Percentiles rank a stretch among this genome's conserved stretches.
Conservation (phyloP, 202 grass and related monocot genomes). For the Panicum hallii region DNA sequence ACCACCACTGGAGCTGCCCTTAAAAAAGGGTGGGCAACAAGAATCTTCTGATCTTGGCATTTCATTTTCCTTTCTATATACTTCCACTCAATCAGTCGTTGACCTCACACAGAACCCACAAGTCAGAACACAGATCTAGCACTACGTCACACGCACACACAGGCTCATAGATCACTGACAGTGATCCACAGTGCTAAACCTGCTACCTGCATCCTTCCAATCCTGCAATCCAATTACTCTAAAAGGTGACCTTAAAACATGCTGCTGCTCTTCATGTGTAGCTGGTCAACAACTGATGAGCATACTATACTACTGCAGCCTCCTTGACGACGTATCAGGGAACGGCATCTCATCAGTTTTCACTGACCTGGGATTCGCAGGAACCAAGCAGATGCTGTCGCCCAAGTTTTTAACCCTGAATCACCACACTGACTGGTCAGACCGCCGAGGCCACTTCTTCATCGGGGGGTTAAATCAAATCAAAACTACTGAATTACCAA, state of each 20-base stretch:
- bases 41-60: neutral
- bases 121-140: neutral
- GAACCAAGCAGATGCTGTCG: neutral
- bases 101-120: neutral
- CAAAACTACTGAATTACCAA: neutral
- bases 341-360: neutral
- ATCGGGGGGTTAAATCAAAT: neutral
- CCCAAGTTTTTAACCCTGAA: neutral
- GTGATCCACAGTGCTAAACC: neutral
- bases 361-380: neutral
- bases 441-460: neutral
- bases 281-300: neutral
- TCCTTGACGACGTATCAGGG: neutral
- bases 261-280: neutral
- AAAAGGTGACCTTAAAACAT: neutral
- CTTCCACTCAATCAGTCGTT: neutral
- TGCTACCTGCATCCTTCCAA: neutral
- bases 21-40: neutral
- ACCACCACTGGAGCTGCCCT: no score
- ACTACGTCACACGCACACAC: neutral
- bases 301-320: no score
- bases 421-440: neutral
- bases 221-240: neutral
- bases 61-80: neutral
- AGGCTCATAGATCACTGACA: neutral